Percentiles rank a stretch among this genome's conserved stretches.
These are phyloP conservation scores for Ziziphus jujuba DNA, from an alignment of 306 rosid genomes.

Conservation along the genomic window DNA sequence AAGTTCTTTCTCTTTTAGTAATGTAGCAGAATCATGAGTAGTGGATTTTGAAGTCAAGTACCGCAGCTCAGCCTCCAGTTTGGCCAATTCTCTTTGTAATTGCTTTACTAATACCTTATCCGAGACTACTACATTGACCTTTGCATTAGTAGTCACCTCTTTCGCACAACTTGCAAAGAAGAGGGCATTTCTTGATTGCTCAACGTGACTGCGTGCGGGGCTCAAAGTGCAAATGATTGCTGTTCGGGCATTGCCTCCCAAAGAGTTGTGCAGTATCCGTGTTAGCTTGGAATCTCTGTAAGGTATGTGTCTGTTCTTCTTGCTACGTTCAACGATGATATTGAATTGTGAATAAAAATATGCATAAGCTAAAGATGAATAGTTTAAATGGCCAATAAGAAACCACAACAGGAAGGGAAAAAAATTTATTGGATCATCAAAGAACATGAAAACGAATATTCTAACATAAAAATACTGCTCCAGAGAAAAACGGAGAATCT, in stretches of 20 bases:
- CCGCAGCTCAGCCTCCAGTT: constrained; percentile 65
- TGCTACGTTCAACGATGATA: constrained; percentile 54
- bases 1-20: constrained; percentile 78
- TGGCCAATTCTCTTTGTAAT: constrained; percentile 66
- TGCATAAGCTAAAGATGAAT: not conserved
- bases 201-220: constrained; percentile 76
- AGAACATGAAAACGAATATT: not conserved
- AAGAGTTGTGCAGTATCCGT: constrained; percentile 84
- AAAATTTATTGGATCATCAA: constrained; percentile 13
- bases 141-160: constrained; percentile 84
- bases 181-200: constrained; percentile 87
- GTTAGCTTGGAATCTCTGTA: constrained; percentile 91
- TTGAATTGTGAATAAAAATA: not conserved
- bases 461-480: no score
- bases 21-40: constrained; percentile 28
- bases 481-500: not conserved
- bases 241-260: constrained; percentile 94
- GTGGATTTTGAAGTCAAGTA: constrained; percentile 41
- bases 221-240: constrained; percentile 90
- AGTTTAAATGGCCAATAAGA: no score
- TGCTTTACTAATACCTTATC: constrained; percentile 87
- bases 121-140: constrained; percentile 67
- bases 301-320: constrained; percentile 74
- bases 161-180: constrained; percentile 86
- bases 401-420: constrained; percentile 1